Conservation (phyloP, 495 filamentous ascomycete species). For the Xylaria castorea region DNA sequence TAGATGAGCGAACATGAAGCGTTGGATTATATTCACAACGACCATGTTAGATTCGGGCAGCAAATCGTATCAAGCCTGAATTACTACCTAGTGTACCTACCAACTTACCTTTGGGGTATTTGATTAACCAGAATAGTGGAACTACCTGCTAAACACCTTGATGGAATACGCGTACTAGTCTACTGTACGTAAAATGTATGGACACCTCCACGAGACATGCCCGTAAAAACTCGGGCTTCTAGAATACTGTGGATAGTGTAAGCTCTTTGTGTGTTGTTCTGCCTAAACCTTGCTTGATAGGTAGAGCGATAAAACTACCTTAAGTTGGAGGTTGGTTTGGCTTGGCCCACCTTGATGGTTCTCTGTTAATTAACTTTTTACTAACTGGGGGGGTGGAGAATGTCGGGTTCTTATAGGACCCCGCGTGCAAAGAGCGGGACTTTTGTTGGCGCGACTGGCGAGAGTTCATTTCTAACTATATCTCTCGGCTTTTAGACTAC, state of each 20-base stretch:
- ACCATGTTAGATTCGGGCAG: neutral
- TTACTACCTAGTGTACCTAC: neutral
- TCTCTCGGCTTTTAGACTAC: neutral
- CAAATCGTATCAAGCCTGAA: neutral
- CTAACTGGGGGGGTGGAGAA: neutral
- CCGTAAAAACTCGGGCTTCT: neutral
- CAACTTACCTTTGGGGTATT: neutral
- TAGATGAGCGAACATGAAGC: neutral
- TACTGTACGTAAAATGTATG: neutral
- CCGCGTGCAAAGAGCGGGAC: slow-evolving; percentile 7
- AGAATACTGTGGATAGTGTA: neutral
- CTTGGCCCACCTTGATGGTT: slow-evolving; percentile 1
- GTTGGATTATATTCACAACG: neutral
- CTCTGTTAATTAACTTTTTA: neutral
- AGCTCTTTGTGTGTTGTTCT: neutral
- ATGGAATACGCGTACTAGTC: too few species aligned
- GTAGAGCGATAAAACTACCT: too few species aligned
- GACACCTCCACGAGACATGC: neutral
- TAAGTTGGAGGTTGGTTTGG: neutral
- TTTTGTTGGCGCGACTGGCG: neutral
- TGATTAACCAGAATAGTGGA: neutral
- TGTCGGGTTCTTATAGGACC: slow-evolving; percentile 1
- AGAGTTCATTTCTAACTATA: neutral
- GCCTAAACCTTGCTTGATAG: too few species aligned
- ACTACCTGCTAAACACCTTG: neutral